phyloP scores from a whole-genome alignment of 306 rosid genomes.

The Lathyrus aphaca region DNA sequence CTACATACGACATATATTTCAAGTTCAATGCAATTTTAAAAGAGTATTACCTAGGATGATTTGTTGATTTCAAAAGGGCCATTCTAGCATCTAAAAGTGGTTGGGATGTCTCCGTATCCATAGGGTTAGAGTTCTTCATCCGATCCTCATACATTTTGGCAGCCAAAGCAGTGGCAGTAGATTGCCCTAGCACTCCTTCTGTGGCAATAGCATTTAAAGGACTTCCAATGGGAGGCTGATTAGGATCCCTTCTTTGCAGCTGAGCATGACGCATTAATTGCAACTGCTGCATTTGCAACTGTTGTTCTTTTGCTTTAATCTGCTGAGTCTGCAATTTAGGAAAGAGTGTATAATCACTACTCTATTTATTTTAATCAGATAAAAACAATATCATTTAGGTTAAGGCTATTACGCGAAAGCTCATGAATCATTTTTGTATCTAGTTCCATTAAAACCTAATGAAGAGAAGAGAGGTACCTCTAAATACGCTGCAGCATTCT shows the following conservation, averaged over 20 bases:
- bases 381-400: slow-evolving; percentile 14
- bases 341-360: slow-evolving; percentile 8
- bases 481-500: slow-evolving; percentile 83
- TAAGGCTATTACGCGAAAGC: slow-evolving; percentile 20
- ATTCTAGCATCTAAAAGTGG: slow-evolving; percentile 89
- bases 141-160: slow-evolving; percentile 92
- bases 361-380: slow-evolving; percentile 14
- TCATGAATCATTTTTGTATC: slow-evolving; percentile 9
- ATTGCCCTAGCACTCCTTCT: slow-evolving; percentile 87
- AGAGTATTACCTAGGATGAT: slow-evolving; percentile 73
- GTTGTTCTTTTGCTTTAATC: slow-evolving; percentile 75
- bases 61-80: slow-evolving; percentile 82
- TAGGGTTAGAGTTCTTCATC: slow-evolving; percentile 73
- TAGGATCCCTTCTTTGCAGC: slow-evolving; percentile 83
- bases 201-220: slow-evolving; percentile 63
- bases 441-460: slow-evolving; percentile 6
- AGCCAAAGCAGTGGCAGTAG: slow-evolving; percentile 84
- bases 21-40: slow-evolving; percentile 30
- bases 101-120: slow-evolving; percentile 87
- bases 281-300: slow-evolving; percentile 82
- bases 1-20: slow-evolving; percentile 29
- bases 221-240: slow-evolving; percentile 71
- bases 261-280: slow-evolving; percentile 91
- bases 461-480: slow-evolving; percentile 56
- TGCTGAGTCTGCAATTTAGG: slow-evolving; percentile 69